These are phyloP conservation scores for Phytophthora niederhauseri DNA, from an alignment of 352 stramenopile genomes.

Conservation along the genomic window DNA sequence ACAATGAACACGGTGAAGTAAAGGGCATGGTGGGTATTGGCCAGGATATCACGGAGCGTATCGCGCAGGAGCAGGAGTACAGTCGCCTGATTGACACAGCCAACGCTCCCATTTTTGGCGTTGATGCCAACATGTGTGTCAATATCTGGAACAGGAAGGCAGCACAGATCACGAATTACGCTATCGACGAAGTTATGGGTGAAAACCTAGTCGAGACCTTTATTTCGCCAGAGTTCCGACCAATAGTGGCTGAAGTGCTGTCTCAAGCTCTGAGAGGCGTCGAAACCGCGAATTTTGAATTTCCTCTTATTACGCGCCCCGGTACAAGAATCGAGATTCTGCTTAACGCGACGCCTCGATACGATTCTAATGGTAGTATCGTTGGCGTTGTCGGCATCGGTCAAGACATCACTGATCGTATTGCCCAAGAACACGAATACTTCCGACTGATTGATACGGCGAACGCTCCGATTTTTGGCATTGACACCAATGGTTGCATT, in stretches of 20 bases:
- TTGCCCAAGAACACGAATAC: slow-evolving; percentile 90
- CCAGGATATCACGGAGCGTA: slow-evolving; percentile 69
- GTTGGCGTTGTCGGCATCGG: slow-evolving; percentile 80
- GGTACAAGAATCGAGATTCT: slow-evolving; percentile 61
- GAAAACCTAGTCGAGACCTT: slow-evolving; percentile 89
- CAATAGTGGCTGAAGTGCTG: slow-evolving; percentile 77
- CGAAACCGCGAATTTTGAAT: slow-evolving; percentile 91
- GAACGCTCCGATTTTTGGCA: slow-evolving; percentile 87
- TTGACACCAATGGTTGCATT: slow-evolving; percentile 83
- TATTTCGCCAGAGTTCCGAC: slow-evolving; percentile 78
- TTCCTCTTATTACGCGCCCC: slow-evolving; percentile 81
- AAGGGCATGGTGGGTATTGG: slow-evolving; percentile 83
- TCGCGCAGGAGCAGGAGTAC: slow-evolving; percentile 75
- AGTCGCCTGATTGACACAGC: slow-evolving; percentile 86
- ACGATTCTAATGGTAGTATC: slow-evolving; percentile 56
- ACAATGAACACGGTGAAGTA: slow-evolving; percentile 66
- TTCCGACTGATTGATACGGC: slow-evolving; percentile 70
- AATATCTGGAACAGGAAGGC: slow-evolving; percentile 92
- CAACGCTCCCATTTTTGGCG: slow-evolving; percentile 67
- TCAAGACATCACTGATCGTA: slow-evolving; percentile 63
- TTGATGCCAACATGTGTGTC: slow-evolving; percentile 67
- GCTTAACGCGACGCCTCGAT: slow-evolving; percentile 40
- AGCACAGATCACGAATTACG: slow-evolving; percentile 90
- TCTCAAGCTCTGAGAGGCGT: slow-evolving; percentile 74
- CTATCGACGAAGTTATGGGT: slow-evolving; percentile 84